Evolutionary conservation across 352 stramenopile species (phyloP).

Genomic region (Globisporangium solare): DNA sequence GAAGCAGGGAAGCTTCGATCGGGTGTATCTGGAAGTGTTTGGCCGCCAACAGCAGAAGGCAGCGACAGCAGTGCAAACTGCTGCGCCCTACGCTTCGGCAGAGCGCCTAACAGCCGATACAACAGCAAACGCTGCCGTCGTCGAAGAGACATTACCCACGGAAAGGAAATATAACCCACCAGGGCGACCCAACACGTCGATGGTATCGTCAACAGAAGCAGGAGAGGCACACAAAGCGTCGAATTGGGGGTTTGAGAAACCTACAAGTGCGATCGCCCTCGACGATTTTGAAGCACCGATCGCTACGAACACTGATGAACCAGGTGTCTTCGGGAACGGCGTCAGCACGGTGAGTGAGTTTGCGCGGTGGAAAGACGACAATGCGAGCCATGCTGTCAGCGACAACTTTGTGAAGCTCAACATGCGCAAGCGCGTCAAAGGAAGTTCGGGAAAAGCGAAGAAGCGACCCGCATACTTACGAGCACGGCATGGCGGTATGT

Average conservation of each 20-base stretch:
- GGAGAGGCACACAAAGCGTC: background rate
- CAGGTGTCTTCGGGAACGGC: background rate
- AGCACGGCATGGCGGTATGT: conserved; percentile 6
- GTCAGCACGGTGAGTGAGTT: conserved; percentile 28
- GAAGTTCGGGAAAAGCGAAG: conserved; percentile 57
- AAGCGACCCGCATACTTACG: conserved; percentile 69
- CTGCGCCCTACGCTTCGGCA: too few relatives aligned
- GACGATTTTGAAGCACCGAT: conserved; percentile 34
- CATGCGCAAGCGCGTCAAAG: conserved; percentile 73
- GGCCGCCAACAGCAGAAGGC: conserved; percentile 20
- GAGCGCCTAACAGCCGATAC: too few relatives aligned
- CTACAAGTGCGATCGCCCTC: conserved; percentile 19
- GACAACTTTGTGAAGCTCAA: conserved; percentile 81
- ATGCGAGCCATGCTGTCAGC: conserved; percentile 42
- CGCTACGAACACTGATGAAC: background rate
- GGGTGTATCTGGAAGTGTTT: conserved; percentile 52
- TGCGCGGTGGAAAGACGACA: conserved; percentile 55
- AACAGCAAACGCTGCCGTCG: too few relatives aligned
- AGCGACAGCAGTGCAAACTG: conserved; percentile 1
- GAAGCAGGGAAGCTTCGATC: conserved; percentile 40
- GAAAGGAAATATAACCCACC: background rate
- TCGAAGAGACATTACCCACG: too few relatives aligned
- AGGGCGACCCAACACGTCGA: background rate
- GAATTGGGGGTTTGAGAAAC: conserved; percentile 32
- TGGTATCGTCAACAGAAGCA: background rate